Evolutionary conservation across 1,284 basidiomycete genomes (phyloP).

Genomic region (Leccinum brunneo-olivaceum): DNA sequence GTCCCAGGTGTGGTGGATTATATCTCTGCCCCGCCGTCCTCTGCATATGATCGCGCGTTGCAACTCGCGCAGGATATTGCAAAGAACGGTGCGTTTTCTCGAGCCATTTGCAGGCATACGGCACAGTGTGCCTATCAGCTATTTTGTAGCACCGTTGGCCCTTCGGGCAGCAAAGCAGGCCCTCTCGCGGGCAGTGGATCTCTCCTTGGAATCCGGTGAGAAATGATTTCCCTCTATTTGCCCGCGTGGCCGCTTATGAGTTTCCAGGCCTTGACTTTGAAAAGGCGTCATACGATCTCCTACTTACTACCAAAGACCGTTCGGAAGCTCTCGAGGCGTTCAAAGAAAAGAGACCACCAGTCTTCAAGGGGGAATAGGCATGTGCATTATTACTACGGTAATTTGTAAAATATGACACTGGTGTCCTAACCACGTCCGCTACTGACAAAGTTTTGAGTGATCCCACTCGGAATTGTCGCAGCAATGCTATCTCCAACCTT

Average conservation of each 20-base stretch:
- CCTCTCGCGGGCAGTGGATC: slow-evolving; percentile 73
- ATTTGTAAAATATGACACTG: background rate
- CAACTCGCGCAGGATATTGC: slow-evolving; percentile 60
- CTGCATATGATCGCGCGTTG: slow-evolving; percentile 63
- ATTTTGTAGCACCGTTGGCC: slow-evolving; percentile 71
- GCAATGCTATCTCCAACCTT: slow-evolving; percentile 55
- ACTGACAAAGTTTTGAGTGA: slow-evolving; percentile 47
- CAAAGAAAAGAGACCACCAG: slow-evolving; percentile 78
- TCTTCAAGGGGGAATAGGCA: slow-evolving; percentile 74
- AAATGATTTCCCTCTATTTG: background rate
- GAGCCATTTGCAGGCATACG: background rate
- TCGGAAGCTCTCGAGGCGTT: slow-evolving; percentile 85
- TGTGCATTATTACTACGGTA: background rate
- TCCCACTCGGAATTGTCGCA: slow-evolving; percentile 46
- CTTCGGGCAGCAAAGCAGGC: slow-evolving; percentile 85
- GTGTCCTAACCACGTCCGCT: slow-evolving; percentile 28
- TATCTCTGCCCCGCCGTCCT: slow-evolving; percentile 51
- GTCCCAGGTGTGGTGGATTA: slow-evolving; percentile 72
- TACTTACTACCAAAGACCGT: slow-evolving; percentile 77
- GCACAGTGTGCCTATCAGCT: background rate
- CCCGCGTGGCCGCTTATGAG: slow-evolving; percentile 3
- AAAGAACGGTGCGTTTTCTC: slow-evolving; percentile 52
- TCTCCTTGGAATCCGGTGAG: slow-evolving; percentile 70
- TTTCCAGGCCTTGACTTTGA: slow-evolving; percentile 79
- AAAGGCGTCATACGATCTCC: slow-evolving; percentile 76